phyloP scores from a whole-genome alignment of 345 rosid genomes.

The Nephelium lappaceum region DNA sequence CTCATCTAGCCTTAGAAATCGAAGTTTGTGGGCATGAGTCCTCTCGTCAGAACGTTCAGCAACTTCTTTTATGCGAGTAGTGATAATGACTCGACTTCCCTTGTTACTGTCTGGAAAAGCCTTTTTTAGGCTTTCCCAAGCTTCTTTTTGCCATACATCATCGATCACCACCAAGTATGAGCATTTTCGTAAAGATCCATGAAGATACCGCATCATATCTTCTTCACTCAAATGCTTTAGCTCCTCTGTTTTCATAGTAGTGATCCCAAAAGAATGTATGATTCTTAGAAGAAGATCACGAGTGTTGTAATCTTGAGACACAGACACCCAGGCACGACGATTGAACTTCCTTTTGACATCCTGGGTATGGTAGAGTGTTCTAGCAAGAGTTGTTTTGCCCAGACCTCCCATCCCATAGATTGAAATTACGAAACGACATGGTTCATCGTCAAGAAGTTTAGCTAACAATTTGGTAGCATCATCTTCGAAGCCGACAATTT shows the following conservation, averaged over 20 bases:
- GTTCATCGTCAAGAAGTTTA: slow-evolving; percentile 18
- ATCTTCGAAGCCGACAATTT: background rate
- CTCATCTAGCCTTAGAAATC: slow-evolving; percentile 13
- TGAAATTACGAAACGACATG: slow-evolving; percentile 21
- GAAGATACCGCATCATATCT: slow-evolving; percentile 17
- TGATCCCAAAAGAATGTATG: slow-evolving; percentile 2
- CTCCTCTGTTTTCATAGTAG: background rate
- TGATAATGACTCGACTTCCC: slow-evolving; percentile 33
- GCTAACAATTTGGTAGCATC: slow-evolving; percentile 17
- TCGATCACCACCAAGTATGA: slow-evolving; percentile 31
- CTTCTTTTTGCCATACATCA: slow-evolving; percentile 29
- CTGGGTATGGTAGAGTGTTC: slow-evolving; percentile 22
- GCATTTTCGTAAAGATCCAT: slow-evolving; percentile 10
- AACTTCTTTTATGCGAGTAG: slow-evolving; percentile 25
- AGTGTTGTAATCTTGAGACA: slow-evolving; percentile 23
- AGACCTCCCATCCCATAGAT: slow-evolving; percentile 37
- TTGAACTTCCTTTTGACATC: slow-evolving; percentile 16
- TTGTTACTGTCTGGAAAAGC: slow-evolving; percentile 28
- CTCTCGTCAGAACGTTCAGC: slow-evolving; percentile 20
- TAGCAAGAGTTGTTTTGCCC: slow-evolving; percentile 34
- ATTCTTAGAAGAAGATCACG: slow-evolving; percentile 19
- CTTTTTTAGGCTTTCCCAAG: slow-evolving; percentile 20
- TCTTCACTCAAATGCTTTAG: background rate
- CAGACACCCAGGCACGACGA: slow-evolving; percentile 32
- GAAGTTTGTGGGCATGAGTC: slow-evolving; percentile 17